A percentile compares a stretch with the other conserved stretches of the same genome.
Conservation (phyloP, 257 asterid genomes). For the Gynochthodes officinalis region DNA sequence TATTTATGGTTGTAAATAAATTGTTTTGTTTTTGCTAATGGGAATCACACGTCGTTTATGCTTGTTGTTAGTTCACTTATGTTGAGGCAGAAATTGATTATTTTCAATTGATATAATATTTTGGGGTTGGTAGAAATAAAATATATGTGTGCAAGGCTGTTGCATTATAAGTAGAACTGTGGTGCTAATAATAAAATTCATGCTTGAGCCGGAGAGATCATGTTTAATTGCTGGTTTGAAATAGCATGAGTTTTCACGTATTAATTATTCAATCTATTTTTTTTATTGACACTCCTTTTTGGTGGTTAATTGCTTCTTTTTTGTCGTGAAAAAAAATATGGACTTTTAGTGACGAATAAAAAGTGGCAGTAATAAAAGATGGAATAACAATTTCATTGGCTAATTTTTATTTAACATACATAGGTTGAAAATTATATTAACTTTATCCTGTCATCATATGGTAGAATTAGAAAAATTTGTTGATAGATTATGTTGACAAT, state of each 20-base stretch:
- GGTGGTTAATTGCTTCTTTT: too few relatives aligned
- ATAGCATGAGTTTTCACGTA: neutral
- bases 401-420: too few relatives aligned
- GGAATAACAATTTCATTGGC: too few relatives aligned
- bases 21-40: neutral
- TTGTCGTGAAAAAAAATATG: too few relatives aligned
- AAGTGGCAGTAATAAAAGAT: too few relatives aligned
- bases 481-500: too few relatives aligned
- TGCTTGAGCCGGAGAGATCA: neutral
- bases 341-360: too few relatives aligned
- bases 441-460: too few relatives aligned
- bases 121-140: neutral
- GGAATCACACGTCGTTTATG: slow-evolving; percentile 13
- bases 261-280: too few relatives aligned
- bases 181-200: neutral
- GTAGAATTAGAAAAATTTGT: too few relatives aligned
- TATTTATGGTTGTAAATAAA: neutral
- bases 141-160: neutral
- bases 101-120: neutral
- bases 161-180: neutral
- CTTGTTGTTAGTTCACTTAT: neutral
- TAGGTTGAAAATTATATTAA: too few relatives aligned
- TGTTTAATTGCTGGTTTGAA: neutral
- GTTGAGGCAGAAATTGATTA: neutral
- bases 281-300: too few relatives aligned